These are phyloP conservation scores for Limtongia smithiae DNA, from an alignment of 805 yeast genomes.

Conservation along the genomic window DNA sequence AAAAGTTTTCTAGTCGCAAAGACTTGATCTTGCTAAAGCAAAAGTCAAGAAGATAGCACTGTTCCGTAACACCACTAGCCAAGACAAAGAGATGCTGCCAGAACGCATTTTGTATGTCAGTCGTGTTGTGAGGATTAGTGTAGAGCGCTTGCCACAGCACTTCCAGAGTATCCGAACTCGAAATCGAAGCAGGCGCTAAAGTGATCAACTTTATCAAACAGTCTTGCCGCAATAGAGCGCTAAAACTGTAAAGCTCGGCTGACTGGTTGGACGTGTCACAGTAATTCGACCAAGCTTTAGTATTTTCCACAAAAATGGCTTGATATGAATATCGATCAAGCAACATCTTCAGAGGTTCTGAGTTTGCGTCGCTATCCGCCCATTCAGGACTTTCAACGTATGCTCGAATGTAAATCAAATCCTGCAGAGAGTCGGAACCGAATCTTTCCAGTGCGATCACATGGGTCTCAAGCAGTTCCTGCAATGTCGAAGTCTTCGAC, in stretches of 20 bases:
- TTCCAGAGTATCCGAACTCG: not conserved
- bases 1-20: constrained; percentile 1
- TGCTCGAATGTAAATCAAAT: constrained; percentile 9
- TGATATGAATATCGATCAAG: not conserved
- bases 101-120: constrained; percentile 4
- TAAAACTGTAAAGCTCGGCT: constrained; percentile 5
- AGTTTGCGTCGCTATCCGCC: not conserved
- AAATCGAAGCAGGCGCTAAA: constrained; percentile 3
- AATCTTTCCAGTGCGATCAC: constrained; percentile 6
- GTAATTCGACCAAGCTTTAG: constrained; percentile 2
- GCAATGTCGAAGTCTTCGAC: not conserved
- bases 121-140: not conserved
- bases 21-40: constrained; percentile 12
- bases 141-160: constrained; percentile 7
- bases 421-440: constrained; percentile 14
- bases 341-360: not conserved
- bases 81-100: constrained; percentile 7
- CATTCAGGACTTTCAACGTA: not conserved
- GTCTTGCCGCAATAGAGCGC: constrained; percentile 16
- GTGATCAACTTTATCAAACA: constrained; percentile 2
- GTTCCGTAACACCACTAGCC: not conserved
- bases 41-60: constrained; percentile 14
- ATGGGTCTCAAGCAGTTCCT: constrained; percentile 6
- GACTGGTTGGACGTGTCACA: constrained; percentile 1
- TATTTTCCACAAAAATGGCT: constrained; percentile 5